These are phyloP conservation scores for Candida xiaguanensis DNA, from an alignment of 805 yeast species.

Conservation along the genomic window DNA sequence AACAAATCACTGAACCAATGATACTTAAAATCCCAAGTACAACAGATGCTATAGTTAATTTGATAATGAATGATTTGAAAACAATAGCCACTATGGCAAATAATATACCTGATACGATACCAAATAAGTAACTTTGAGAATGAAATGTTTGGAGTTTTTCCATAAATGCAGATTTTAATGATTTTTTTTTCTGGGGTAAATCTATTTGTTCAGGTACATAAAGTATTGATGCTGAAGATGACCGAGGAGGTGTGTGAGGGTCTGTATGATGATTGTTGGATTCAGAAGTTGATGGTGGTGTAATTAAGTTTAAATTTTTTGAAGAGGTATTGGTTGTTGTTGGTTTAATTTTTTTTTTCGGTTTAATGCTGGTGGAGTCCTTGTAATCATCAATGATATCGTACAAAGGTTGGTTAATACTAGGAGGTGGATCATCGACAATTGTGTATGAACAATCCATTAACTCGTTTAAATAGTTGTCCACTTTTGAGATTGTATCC, in stretches of 20 bases:
- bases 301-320: slow-evolving; percentile 1
- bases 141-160: background rate
- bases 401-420: background rate
- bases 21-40: background rate
- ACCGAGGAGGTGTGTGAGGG: background rate
- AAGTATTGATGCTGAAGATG: background rate
- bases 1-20: background rate
- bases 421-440: slow-evolving; percentile 8
- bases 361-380: background rate
- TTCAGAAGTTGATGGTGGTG: slow-evolving; percentile 5
- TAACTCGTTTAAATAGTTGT: slow-evolving; percentile 27
- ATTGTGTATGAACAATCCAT: slow-evolving; percentile 29
- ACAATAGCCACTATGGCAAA: background rate
- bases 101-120: slow-evolving; percentile 3
- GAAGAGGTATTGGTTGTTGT: slow-evolving; percentile 3
- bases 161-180: background rate
- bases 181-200: slow-evolving; percentile 7
- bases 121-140: slow-evolving; percentile 1
- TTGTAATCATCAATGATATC: background rate
- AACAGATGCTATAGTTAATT: background rate
- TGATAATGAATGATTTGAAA: background rate
- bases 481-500: slow-evolving; percentile 17
- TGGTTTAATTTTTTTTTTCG: slow-evolving; percentile 6
- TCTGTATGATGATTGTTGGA: background rate
- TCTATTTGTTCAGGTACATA: background rate